Conservation (phyloP, 345 rosid species). For the Camelina neglecta region DNA sequence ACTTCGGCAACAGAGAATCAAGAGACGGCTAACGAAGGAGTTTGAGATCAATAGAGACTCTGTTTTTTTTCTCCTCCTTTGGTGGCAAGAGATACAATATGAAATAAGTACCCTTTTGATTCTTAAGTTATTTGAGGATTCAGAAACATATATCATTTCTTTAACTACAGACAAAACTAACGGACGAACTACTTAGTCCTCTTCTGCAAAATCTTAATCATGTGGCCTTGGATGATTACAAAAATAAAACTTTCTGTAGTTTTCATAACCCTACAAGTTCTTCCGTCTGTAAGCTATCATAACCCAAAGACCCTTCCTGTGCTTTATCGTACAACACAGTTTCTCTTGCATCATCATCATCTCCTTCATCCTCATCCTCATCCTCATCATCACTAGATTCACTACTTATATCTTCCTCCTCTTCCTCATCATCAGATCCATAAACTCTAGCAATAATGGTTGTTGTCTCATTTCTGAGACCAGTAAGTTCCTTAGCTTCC, state of each 20-base stretch:
- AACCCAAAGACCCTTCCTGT: constrained; percentile 38
- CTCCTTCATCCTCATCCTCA: constrained; percentile 28
- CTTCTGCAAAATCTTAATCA: constrained; percentile 41
- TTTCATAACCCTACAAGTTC: constrained; percentile 42
- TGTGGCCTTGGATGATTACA: constrained; percentile 35
- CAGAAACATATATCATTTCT: constrained; percentile 28
- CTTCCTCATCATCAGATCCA: constrained; percentile 44
- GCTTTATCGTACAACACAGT: constrained; percentile 33
- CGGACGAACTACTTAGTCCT: constrained; percentile 31
- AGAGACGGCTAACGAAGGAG: constrained; percentile 33
- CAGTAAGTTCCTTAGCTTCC: constrained; percentile 69
- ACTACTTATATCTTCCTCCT: constrained; percentile 36
- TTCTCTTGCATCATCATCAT: constrained; percentile 35
- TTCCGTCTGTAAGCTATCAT: constrained; percentile 34
- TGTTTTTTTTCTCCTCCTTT: constrained; percentile 1
- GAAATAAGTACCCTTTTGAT: constrained; percentile 21
- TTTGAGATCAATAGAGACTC: constrained; percentile 21
- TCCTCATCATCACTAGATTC: constrained; percentile 38
- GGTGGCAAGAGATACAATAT: constrained; percentile 12
- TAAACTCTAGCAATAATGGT: constrained; percentile 37
- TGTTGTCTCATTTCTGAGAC: constrained; percentile 39
- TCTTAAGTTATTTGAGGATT: neutral
- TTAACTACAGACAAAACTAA: constrained; percentile 31
- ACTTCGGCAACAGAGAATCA: constrained; percentile 51
- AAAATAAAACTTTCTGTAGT: neutral